Conservation (phyloP, 805 yeast species). For the Martiniozyma abietophila region DNA sequence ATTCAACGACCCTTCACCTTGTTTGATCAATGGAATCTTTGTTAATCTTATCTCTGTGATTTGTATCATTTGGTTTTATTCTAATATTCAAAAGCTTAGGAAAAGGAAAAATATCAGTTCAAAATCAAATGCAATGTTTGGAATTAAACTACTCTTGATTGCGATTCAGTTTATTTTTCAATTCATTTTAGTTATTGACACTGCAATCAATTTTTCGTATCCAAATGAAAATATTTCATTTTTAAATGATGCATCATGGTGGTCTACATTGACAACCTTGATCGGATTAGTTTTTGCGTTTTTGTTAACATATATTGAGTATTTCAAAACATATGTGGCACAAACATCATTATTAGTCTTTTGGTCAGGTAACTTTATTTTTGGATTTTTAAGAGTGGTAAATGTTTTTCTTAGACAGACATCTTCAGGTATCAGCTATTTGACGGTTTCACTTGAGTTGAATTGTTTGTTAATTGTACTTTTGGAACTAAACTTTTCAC, state of each 20-base stretch:
- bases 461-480: constrained; percentile 33
- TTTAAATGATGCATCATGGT: constrained; percentile 21
- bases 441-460: constrained; percentile 20
- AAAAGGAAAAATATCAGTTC: constrained; percentile 23
- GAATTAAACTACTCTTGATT: constrained; percentile 33
- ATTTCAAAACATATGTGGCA: constrained; percentile 54
- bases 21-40: constrained; percentile 38
- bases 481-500: constrained; percentile 36
- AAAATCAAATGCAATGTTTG: constrained; percentile 30
- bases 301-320: constrained; percentile 61
- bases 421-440: constrained; percentile 24
- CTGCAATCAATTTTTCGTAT: constrained; percentile 9
- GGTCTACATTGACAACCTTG: constrained; percentile 26
- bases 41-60: constrained; percentile 28
- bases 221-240: constrained; percentile 18
- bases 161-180: constrained; percentile 32
- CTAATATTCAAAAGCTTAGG: constrained; percentile 29
- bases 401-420: constrained; percentile 32
- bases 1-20: constrained; percentile 42
- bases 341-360: constrained; percentile 60
- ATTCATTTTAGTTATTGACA: constrained; percentile 12
- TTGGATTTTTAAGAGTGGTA: constrained; percentile 36
- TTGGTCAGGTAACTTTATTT: constrained; percentile 55
- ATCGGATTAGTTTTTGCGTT: constrained; percentile 43
- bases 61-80: constrained; percentile 30